These are phyloP conservation scores for Tolypocladium inflatum DNA, from an alignment of 2,329 filamentous ascomycete species.

Conservation along the genomic window DNA sequence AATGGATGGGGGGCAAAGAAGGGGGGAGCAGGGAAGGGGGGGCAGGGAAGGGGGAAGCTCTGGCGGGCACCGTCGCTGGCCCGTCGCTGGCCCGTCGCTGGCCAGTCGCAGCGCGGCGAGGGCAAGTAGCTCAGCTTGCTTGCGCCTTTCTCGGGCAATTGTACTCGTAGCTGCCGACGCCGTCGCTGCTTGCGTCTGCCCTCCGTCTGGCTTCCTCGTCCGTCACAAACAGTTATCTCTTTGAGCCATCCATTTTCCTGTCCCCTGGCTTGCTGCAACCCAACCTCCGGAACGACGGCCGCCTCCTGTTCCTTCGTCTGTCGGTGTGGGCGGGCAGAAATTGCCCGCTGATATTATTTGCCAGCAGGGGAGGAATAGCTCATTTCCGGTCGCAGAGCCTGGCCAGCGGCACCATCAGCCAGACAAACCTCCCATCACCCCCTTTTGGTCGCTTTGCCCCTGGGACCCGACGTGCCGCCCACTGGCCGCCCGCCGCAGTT, in stretches of 20 bases:
- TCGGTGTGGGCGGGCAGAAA: neutral
- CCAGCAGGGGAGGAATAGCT: neutral
- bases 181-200: neutral
- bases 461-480: neutral
- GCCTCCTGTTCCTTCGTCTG: neutral
- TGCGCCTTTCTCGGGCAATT: neutral
- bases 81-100: too few relatives aligned
- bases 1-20: neutral
- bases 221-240: neutral
- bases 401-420: neutral
- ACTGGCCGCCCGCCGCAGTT: neutral
- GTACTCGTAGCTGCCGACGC: neutral
- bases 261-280: neutral
- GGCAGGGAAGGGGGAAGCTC: neutral
- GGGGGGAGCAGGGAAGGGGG: neutral
- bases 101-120: neutral
- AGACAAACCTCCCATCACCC: neutral
- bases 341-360: neutral
- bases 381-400: neutral
- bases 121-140: neutral
- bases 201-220: neutral
- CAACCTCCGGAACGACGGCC: neutral
- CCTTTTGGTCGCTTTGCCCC: constrained; percentile 1
- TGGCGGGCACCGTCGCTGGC: too few relatives aligned
- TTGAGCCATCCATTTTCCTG: neutral